Conservation (phyloP, 2,329 filamentous ascomycete species). For the Furcasterigmium furcatum region DNA sequence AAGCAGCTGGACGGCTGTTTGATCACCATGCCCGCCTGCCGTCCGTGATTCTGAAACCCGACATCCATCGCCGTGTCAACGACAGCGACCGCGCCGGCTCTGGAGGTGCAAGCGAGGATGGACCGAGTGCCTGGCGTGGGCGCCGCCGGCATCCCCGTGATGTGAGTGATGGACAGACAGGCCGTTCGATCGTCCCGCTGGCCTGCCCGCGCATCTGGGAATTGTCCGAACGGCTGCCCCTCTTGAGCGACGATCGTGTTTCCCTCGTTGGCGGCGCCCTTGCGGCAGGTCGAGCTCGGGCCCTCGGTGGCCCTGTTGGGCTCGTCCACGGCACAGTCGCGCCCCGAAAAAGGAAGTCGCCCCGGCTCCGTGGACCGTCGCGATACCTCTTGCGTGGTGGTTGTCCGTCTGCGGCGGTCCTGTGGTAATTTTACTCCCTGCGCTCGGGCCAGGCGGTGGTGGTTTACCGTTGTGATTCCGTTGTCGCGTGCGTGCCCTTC, state of each 20-base stretch:
- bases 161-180: too few relatives aligned
- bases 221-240: background rate
- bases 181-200: slow-evolving; percentile 22
- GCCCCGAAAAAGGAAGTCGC: background rate
- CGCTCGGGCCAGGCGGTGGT: background rate
- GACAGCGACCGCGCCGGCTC: too few relatives aligned
- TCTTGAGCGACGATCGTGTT: background rate
- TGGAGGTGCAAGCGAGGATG: too few relatives aligned
- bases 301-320: too few relatives aligned
- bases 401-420: background rate
- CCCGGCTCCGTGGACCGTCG: background rate
- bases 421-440: background rate
- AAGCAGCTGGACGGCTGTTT: slow-evolving; percentile 14
- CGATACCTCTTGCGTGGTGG: background rate
- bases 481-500: too few relatives aligned
- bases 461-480: too few relatives aligned
- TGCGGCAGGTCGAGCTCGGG: too few relatives aligned
- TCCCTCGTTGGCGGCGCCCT: too few relatives aligned
- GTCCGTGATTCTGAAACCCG: background rate
- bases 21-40: slow-evolving; percentile 11
- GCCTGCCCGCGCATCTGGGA: background rate
- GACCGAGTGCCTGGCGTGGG: too few relatives aligned
- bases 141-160: too few relatives aligned
- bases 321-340: background rate
- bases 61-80: background rate